Evolutionary conservation across 306 rosid species (phyloP), one percentile per base, ranked within the genome.

Genomic region (Spatholobus suberectus): DNA sequence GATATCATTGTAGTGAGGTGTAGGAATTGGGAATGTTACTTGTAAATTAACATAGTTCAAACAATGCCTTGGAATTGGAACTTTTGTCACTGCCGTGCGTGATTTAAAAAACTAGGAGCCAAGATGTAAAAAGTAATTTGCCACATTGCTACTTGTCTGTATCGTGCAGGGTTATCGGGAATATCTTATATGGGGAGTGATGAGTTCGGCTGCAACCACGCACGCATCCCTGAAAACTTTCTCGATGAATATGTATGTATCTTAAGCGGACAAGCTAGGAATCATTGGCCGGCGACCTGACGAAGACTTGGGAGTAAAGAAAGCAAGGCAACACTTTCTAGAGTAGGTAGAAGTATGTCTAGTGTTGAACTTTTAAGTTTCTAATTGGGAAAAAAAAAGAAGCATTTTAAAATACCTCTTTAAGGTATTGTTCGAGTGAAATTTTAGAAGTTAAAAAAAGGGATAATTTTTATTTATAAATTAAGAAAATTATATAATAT

Each of bases 231-330:
- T 35, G 9, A 72, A 65, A 73, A 52, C 37, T 23, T 38, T 14
- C 8, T 38, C 4, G 9, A 43, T 43, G 41, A 5, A 12, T 15
- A n/a, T 58, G 74, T 44, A 24, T 59, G 74, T 44, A 24, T 59
- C 70, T n/a, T 47, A 29, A 70, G 51, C 1, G 27, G 38, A 62
- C 75, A 62, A 49, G 75, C 20, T 35, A 62, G 70, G 83, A 71
- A 71, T 71, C 83, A 59, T 27, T 32, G 47, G 82, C 65, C 49
- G 23, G 73, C 35, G 0, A 23, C 20, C 5, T 68, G 24, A 8
- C 23, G 24, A 44, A 61, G 43, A 76, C 46, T 24, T 76, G 14
- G 21, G 15, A 23, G 12, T 47, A 32, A 32, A 77, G 15, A 38
- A 77, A 29, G 14, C 62, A 77, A 9, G 38, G n/a, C 81, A 61